Conservation (phyloP, 2,329 filamentous ascomycete species). For the Paramyrothecium sp. region DNA sequence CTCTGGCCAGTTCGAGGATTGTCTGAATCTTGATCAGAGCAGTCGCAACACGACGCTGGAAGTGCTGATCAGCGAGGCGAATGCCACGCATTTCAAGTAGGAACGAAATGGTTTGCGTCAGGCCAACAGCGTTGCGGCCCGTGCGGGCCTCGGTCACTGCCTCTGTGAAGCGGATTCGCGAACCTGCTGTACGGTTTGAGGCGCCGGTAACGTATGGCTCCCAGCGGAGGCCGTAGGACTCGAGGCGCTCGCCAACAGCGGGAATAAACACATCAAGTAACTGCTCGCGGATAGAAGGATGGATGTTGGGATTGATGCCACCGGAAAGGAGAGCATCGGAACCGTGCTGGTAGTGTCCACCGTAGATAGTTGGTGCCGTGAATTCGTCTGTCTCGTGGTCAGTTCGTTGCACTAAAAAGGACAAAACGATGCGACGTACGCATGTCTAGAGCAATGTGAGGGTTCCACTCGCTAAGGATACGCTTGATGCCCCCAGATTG, state of each 20-base stretch:
- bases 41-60: slow-evolving; percentile 27
- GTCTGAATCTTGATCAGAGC: slow-evolving; percentile 20
- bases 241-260: slow-evolving; percentile 16
- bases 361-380: slow-evolving; percentile 20
- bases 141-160: slow-evolving; percentile 20
- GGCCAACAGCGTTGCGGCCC: slow-evolving; percentile 20
- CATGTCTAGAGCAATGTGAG: slow-evolving; percentile 22
- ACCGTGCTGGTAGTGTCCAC: slow-evolving; percentile 18
- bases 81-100: slow-evolving; percentile 25
- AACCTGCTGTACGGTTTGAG: slow-evolving; percentile 5
- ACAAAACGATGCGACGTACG: slow-evolving; percentile 6
- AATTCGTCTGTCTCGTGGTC: slow-evolving; percentile 14
- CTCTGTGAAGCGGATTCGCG: slow-evolving; percentile 19
- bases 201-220: slow-evolving; percentile 22
- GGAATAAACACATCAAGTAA: slow-evolving; percentile 17
- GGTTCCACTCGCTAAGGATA: slow-evolving; percentile 15
- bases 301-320: slow-evolving; percentile 26
- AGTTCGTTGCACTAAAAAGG: neutral
- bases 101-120: slow-evolving; percentile 22
- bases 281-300: slow-evolving; percentile 22
- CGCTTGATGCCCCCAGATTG: slow-evolving; percentile 23
- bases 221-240: slow-evolving; percentile 18
- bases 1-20: slow-evolving; percentile 20
- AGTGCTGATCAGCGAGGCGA: slow-evolving; percentile 27
- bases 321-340: slow-evolving; percentile 22